phyloP scores from a whole-genome alignment of 345 rosid genomes.

The Diplotaxis tenuifolia region DNA sequence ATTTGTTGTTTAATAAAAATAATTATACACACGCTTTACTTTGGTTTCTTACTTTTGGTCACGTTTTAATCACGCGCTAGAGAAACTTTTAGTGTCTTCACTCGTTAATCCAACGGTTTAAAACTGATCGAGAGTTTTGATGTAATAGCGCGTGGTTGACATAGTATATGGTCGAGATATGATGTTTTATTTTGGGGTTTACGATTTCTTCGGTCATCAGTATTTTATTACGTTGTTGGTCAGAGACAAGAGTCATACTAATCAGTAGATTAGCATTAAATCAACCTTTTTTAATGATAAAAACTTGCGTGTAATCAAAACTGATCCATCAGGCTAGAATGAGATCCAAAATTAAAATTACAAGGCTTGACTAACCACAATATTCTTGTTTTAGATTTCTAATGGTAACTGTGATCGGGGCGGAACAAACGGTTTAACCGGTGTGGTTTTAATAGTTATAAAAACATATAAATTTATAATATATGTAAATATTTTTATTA shows the following conservation, averaged over 20 bases:
- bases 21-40: background rate
- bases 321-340: background rate
- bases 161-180: background rate
- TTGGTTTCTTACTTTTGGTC: background rate
- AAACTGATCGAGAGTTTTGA: background rate
- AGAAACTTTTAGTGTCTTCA: background rate
- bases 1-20: background rate
- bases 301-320: too few relatives aligned
- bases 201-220: background rate
- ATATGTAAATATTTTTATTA: too few relatives aligned
- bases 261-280: background rate
- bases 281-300: background rate
- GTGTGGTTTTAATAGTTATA: too few relatives aligned
- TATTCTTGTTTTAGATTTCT: background rate
- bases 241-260: constrained; percentile 33
- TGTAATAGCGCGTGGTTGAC: constrained; percentile 8
- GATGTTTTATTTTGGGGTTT: background rate
- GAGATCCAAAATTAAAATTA: background rate
- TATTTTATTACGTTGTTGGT: constrained; percentile 25
- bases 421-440: too few relatives aligned
- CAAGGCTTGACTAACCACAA: background rate
- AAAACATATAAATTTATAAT: too few relatives aligned
- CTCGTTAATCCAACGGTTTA: constrained; percentile 18
- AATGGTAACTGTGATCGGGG: too few relatives aligned
- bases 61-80: background rate